Evolutionary conservation across 1,284 basidiomycete species (phyloP).

Genomic region (Ustilago loliicola): DNA sequence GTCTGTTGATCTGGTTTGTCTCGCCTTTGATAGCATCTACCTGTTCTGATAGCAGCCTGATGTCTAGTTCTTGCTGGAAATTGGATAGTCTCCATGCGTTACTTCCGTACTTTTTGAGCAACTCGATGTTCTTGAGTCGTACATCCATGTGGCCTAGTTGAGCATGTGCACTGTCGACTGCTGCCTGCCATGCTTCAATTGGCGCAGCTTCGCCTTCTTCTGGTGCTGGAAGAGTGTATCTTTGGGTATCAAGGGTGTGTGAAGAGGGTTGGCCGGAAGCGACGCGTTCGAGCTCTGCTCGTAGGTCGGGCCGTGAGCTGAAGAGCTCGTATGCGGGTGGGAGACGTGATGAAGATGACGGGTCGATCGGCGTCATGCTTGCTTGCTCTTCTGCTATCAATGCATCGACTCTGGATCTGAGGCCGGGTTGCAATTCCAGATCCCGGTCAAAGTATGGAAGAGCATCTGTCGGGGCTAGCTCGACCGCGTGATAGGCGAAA

Average conservation of each 20-base stretch:
- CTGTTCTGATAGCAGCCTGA: slow-evolving; percentile 27
- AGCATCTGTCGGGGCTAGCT: slow-evolving; percentile 75
- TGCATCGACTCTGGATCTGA: slow-evolving; percentile 80
- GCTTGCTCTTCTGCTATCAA: slow-evolving; percentile 80
- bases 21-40: slow-evolving; percentile 29
- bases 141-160: slow-evolving; percentile 91
- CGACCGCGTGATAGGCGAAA: slow-evolving; percentile 33
- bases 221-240: slow-evolving; percentile 84
- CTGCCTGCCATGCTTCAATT: slow-evolving; percentile 82
- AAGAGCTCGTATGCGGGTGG: slow-evolving; percentile 80
- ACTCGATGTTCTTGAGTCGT: slow-evolving; percentile 84
- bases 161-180: slow-evolving; percentile 83
- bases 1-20: slow-evolving; percentile 56
- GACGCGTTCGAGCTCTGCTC: slow-evolving; percentile 62
- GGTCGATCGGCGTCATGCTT: slow-evolving; percentile 73
- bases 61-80: slow-evolving; percentile 60
- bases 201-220: slow-evolving; percentile 75
- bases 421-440: slow-evolving; percentile 80
- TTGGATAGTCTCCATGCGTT: slow-evolving; percentile 58
- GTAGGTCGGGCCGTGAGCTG: slow-evolving; percentile 35
- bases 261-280: slow-evolving; percentile 73
- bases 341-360: slow-evolving; percentile 74
- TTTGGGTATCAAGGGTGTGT: slow-evolving; percentile 80
- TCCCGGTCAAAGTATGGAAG: slow-evolving; percentile 96
- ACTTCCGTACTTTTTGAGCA: slow-evolving; percentile 85